Base-by-base conservation (phyloP, 805 yeast genomes). In the Candida ortonii region DNA sequence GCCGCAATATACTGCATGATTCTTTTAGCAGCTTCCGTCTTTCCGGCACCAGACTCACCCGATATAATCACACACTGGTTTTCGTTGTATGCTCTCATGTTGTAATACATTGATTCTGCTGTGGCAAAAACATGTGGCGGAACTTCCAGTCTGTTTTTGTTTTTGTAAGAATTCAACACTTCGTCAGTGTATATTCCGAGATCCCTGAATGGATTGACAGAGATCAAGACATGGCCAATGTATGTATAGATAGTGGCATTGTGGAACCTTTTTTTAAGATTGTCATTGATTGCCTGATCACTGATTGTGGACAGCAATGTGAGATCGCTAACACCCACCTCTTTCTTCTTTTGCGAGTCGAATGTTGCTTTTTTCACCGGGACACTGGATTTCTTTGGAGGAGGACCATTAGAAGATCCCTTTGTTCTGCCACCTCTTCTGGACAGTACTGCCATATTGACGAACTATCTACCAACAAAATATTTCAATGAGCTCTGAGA, bases 101-200 rank as follows among this genome's bases (percentile, higher is more conserved):
- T 85, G 64, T 93, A 90, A 62, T 83, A 93, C 95, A 93, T 88
- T 22, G 94, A 67, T 63, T 93, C 99, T 8, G 99, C 98, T 52
- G 93, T 88, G 34, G 97, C 96, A 62, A 82, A 93, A 19, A 93
- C 98, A 63, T 93, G 99, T 3, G 99, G 99, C 12, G 97, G 95
- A 18, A 84, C 96, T 64, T 93, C 99, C 39, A 93, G 68, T 52
- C 99, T 72, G 61, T 93, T 93, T 60, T 89, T 88, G 43, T 96
- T 96, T 59, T 80, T 78, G 56, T 93, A 93, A 13, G 82, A 68
- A 38, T 76, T 75, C 45, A 90, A 67, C 2, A 80, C 79, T 15
- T 78, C 80, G 31, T 78, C 84, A 6, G 97, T 87, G 63, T 93
- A 93, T 33, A 93, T 93, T 2, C 99, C 99, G 53, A 93, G 68